Evolutionary conservation across 352 stramenopile genomes (phyloP).

Genomic region (Saprolegnia diclina): DNA sequence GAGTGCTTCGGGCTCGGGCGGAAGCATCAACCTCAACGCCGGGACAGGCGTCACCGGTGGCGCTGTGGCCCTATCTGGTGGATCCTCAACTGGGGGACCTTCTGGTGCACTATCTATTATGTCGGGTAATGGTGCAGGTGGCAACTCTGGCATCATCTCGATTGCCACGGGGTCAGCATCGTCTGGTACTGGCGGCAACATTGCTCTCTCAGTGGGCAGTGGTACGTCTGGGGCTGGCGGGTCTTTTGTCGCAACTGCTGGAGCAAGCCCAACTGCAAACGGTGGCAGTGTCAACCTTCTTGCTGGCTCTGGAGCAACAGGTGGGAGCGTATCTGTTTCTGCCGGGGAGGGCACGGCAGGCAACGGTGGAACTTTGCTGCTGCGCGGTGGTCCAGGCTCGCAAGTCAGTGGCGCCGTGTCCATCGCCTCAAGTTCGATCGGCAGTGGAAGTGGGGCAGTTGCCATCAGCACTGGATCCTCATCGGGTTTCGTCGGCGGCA

Average conservation of each 20-base stretch:
- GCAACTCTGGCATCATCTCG: conserved; percentile 4
- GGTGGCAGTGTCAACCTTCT: conserved; percentile 27
- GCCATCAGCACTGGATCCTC: conserved; percentile 3
- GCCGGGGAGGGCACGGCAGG: not conserved
- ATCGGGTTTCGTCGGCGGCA: not conserved
- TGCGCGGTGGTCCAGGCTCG: not conserved
- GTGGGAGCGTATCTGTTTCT: conserved; percentile 38
- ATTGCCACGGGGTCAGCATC: conserved; percentile 7
- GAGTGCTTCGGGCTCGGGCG: conserved; percentile 43
- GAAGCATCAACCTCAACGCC: conserved; percentile 1
- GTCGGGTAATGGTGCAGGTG: not conserved
- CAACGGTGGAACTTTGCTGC: not conserved
- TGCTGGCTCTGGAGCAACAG: conserved; percentile 24
- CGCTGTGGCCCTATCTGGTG: not conserved
- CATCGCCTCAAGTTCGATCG: not conserved
- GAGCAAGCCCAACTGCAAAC: conserved; percentile 24
- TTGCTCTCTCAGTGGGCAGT: not conserved
- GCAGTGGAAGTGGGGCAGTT: conserved; percentile 10
- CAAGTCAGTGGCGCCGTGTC: conserved; percentile 9
- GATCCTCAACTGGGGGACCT: not conserved
- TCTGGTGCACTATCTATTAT: not conserved
- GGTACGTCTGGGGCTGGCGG: conserved; percentile 4
- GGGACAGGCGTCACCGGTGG: conserved; percentile 7
- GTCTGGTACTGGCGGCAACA: conserved; percentile 11
- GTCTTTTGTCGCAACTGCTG: conserved; percentile 24